Base-by-base conservation (phyloP, 2,329 filamentous ascomycete genomes). In the Colletotrichum musicola region DNA sequence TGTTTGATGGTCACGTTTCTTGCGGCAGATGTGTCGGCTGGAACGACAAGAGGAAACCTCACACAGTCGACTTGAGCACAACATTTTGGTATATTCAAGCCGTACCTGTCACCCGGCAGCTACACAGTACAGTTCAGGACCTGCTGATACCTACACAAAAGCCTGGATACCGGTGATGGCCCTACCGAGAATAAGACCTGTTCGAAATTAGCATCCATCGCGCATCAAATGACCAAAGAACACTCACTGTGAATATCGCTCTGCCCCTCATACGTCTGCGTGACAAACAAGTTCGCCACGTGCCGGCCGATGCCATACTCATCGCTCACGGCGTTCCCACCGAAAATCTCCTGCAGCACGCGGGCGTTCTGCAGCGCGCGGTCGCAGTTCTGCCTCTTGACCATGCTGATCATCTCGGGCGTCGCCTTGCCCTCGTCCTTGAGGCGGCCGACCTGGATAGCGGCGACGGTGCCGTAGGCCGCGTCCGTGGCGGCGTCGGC, bases 351-450 rank as follows among this genome's bases (percentile, higher is more conserved):
- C 81, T 99, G 96, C 70, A 99, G 84, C 77, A 86, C 84, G 72
- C 96, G 87, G 20, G 94, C 90, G 73, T 95, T 94, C 35, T 88
- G 83, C 75, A 99, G 83, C 16, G 96, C 96, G 60, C 91, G 86
- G 81, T 99, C 96, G 80, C 96, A 99, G 81, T 99, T 99, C 83
- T 98, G 95, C 73, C 96, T 87, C 88, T 99, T 99, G 78, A 98
- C 90, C 93, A 99, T 88, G 78, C 88, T 90, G 75, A 99, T 97
- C 95, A 98, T 98, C 84, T 99, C 96, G 6, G 96, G 95, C 3
- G 92, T 90, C 25, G 88, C 90, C 80, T 94, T 93, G 71, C 95
- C 95, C 77, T 93, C 90, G 75, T 98, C 95, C 87, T 98, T 98
- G 66, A 98, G 88, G 70, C 95, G 86, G 60, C 94, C 95, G 42